Evolutionary conservation across 148 eudicot species (phyloP), one percentile per base, ranked within the genome.

Genomic region (Rhododendron ferrugineum): DNA sequence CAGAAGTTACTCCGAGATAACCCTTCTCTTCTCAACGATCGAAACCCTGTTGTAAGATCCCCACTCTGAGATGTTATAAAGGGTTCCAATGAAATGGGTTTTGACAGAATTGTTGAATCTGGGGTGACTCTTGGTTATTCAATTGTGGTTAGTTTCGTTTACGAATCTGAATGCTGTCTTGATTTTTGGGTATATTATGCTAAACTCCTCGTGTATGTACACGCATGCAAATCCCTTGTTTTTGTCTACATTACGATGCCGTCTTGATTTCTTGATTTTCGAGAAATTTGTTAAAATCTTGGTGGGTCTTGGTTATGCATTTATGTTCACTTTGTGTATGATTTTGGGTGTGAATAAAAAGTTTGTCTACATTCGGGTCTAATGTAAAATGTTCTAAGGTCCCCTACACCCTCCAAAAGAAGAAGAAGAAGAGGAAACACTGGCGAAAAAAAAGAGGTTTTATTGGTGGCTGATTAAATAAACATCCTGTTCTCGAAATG

Each of bases 11-110:
- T 97, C 44, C 90, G 88, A 28, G 90, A 88, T 14, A 94, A 89
- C 68, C 95, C 98, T 73, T 93, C 93, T 84, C 95, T 94, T 84
- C 92, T 97, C 60, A 97, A 95, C 89, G 98, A 97, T 58, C 91
- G 94, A 2, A 97, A 97, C 88, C 95, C 99, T 56, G 95, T 97
- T 82, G 98, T 97, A 92, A 86, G 93, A 84, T 76, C 72, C 72
- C 83, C 58, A n/a, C 66, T 83, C 82, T 32, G 36, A 15, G 7
- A 47, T 78, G 81, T 50, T 79, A 28, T 30, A 47, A 46, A 11
- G 81, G 15, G 82, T 28, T 68, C 54, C 64, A 13, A 32, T 5
- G 30, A 52, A 36, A 52, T 54, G 64, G 66, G 82, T 6, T 30
- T 49, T 54, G 22, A 15, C 0, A 6, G 9, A 44, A 11, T 32